Percentiles rank a stretch among this genome's conserved stretches.
phyloP scores from a whole-genome alignment of 768 basidiomycete genomes.

The Agaricus blazei region DNA sequence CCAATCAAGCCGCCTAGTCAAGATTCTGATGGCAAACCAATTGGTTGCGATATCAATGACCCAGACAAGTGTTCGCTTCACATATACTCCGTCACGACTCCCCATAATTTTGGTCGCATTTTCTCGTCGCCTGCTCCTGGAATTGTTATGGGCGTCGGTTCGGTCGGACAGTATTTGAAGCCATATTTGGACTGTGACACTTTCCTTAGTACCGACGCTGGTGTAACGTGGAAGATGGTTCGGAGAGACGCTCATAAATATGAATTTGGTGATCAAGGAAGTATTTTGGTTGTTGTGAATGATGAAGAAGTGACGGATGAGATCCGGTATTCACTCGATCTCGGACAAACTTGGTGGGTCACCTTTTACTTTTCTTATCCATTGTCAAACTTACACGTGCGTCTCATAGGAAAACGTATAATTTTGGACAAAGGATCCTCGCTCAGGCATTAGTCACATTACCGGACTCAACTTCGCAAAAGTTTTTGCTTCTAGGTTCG shows the following conservation, averaged over 20 bases:
- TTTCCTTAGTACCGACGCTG: slow-evolving; percentile 88
- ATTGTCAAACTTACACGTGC: neutral
- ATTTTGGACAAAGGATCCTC: slow-evolving; percentile 66
- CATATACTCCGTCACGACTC: slow-evolving; percentile 85
- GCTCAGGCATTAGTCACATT: slow-evolving; percentile 81
- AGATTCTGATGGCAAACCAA: slow-evolving; percentile 57
- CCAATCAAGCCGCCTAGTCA: slow-evolving; percentile 50
- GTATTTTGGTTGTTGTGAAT: slow-evolving; percentile 74
- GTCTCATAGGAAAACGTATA: slow-evolving; percentile 55
- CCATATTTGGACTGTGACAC: slow-evolving; percentile 88
- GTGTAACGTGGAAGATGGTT: slow-evolving; percentile 81
- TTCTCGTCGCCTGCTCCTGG: slow-evolving; percentile 96
- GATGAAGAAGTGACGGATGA: slow-evolving; percentile 75
- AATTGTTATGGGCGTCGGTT: slow-evolving; percentile 95
- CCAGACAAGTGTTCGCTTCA: slow-evolving; percentile 73
- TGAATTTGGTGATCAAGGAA: slow-evolving; percentile 90
- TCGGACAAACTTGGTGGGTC: slow-evolving; percentile 78
- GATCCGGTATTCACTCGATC: slow-evolving; percentile 75
- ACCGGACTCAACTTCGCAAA: slow-evolving; percentile 94
- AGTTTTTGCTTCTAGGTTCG: slow-evolving; percentile 86
- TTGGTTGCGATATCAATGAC: slow-evolving; percentile 58
- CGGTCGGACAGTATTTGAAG: slow-evolving; percentile 61
- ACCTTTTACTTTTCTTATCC: neutral
- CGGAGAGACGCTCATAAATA: slow-evolving; percentile 80
- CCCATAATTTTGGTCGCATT: slow-evolving; percentile 91